phyloP scores from a whole-genome alignment of 192 early-diverging fungal species.

The Linnemannia elongata region DNA sequence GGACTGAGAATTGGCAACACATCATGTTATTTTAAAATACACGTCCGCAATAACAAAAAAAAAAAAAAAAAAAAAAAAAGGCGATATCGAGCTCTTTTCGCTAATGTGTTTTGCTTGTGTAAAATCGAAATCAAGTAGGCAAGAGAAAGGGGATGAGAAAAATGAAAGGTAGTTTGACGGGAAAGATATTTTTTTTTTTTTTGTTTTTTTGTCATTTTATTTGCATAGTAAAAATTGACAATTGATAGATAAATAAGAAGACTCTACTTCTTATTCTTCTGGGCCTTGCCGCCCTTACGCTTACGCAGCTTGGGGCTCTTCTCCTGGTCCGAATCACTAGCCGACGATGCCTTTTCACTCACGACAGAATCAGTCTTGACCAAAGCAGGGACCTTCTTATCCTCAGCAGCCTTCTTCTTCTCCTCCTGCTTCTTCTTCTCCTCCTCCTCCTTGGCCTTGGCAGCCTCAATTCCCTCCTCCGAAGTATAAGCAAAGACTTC shows the following conservation, averaged over 20 bases:
- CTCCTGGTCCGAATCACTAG: conserved; percentile 41
- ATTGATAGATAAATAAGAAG: background rate
- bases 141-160: too few relatives aligned
- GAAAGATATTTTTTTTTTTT: too few relatives aligned
- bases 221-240: background rate
- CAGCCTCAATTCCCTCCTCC: conserved; percentile 73
- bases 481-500: conserved; percentile 73
- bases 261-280: conserved; percentile 40
- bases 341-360: conserved; percentile 24
- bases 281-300: conserved; percentile 51
- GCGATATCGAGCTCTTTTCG: too few relatives aligned
- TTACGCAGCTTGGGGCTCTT: conserved; percentile 32
- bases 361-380: conserved; percentile 16
- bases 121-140: too few relatives aligned
- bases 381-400: conserved; percentile 22
- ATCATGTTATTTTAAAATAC: too few relatives aligned
- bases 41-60: too few relatives aligned
- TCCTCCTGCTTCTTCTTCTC: conserved; percentile 58
- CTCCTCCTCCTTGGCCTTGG: conserved; percentile 62
- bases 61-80: too few relatives aligned
- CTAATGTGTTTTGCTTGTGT: too few relatives aligned
- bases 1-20: too few relatives aligned
- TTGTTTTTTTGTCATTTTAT: background rate
- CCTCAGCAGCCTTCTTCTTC: conserved; percentile 51
- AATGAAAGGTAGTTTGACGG: too few relatives aligned